Conservation (phyloP, 805 yeast species). For the Starmerella floris region DNA sequence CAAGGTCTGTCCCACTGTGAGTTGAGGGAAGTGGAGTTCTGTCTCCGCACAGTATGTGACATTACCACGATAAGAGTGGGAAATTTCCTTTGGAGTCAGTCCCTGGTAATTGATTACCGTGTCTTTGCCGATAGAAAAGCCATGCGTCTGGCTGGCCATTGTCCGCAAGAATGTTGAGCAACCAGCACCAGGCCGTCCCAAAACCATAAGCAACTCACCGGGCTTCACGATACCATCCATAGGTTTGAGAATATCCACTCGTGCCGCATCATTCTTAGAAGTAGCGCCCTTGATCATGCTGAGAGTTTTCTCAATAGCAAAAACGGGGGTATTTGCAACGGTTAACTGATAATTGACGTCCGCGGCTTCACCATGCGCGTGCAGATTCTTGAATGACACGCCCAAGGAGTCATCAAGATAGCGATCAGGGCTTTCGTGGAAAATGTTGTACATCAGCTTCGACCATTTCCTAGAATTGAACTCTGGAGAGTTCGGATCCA, state of each 20-base stretch:
- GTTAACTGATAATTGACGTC: constrained; percentile 53
- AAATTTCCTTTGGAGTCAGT: constrained; percentile 44
- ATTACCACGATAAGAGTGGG: constrained; percentile 41
- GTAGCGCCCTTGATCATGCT: constrained; percentile 4
- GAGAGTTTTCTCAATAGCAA: constrained; percentile 22
- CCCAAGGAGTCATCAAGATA: constrained; percentile 50
- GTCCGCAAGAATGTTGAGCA: constrained; percentile 59
- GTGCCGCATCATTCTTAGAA: background rate
- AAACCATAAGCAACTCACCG: constrained; percentile 57
- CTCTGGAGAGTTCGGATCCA: constrained; percentile 46
- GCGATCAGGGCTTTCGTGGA: constrained; percentile 44
- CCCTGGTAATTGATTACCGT: constrained; percentile 46
- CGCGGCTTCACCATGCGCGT: constrained; percentile 53
- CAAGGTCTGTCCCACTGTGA: constrained; percentile 62
- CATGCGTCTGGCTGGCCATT: constrained; percentile 43
- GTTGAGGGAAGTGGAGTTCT: constrained; percentile 63
- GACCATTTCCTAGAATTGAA: constrained; percentile 54
- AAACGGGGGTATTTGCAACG: constrained; percentile 32
- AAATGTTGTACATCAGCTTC: constrained; percentile 40
- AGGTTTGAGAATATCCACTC: constrained; percentile 19
- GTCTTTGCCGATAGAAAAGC: constrained; percentile 40
- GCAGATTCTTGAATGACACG: constrained; percentile 42
- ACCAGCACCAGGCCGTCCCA: constrained; percentile 72
- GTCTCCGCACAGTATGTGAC: constrained; percentile 33
- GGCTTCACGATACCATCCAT: constrained; percentile 36